Base-by-base conservation (phyloP, 1,284 basidiomycete species). In the Heliocybe sulcata region DNA sequence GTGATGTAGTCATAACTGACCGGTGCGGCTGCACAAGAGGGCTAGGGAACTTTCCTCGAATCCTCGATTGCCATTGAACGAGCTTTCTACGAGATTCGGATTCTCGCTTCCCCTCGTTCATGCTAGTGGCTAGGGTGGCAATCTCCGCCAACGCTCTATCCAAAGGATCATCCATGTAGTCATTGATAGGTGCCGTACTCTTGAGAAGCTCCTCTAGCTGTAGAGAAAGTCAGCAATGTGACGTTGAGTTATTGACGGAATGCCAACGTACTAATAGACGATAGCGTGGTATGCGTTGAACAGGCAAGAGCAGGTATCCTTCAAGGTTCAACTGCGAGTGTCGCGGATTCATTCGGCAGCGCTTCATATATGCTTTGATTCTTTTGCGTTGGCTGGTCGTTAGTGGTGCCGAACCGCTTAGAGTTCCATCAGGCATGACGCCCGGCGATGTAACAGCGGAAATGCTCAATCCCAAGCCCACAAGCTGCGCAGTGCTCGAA, bases 261-360 rank as follows among this genome's bases (percentile, higher is more conserved):
- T 31, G 12, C 12, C 12, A 31, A 12, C 29, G 12, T 31, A 93
- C 93, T 65, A 99, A 76, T 57, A 99, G 74, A 61, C 90, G 87
- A 74, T 99, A 99, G 20, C 96, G 85, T 12, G 97, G 97, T 64
- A 99, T 91, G 51, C 96, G 85, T 69, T 99, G 96, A 23, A 99
- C 90, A 33, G 96, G 96, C 45, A 99, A 81, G 4, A 99, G 79
- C 26, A 99, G 74, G 68, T 99, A 99, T 9, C 90, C 90, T 73
- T 99, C 95, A 60, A 99, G 72, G 66, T 94, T 98, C 59, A 99
- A 81, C 69, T 99, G 97, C n/a, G 91, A 91, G 71, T 99, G 97
- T 38, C 87, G 79, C 2, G 94, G 94, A 63, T 90, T 86, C 65
- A 90, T 71, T 52, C 90, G 82, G 65, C 89, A 92, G 49, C 89